Percentiles rank a stretch among this genome's conserved stretches.
phyloP scores from a whole-genome alignment of 768 basidiomycete species.

The Lentinula boryana region DNA sequence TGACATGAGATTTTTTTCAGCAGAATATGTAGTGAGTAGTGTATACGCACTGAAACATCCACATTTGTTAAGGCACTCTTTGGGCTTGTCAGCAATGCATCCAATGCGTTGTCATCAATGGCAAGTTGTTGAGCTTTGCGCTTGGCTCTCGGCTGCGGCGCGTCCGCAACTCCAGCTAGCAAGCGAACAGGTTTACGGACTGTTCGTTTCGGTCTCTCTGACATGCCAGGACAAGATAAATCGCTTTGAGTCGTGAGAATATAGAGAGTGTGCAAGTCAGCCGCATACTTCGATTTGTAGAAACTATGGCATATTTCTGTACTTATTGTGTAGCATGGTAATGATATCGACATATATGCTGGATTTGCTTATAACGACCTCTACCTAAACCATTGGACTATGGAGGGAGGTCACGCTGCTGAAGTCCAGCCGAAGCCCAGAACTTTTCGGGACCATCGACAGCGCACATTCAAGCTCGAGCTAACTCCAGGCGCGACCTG shows the following conservation, averaged over 20 bases:
- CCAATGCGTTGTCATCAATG: constrained; percentile 24
- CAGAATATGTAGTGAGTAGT: constrained; percentile 5
- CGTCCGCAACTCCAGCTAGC: neutral
- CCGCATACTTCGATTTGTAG: too few relatives aligned
- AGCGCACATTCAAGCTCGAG: neutral
- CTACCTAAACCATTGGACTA: too few relatives aligned
- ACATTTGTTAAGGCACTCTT: constrained; percentile 44
- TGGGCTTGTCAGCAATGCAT: constrained; percentile 35
- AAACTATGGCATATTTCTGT: too few relatives aligned
- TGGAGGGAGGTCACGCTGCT: too few relatives aligned
- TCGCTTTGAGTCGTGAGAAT: too few relatives aligned
- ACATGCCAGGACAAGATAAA: neutral
- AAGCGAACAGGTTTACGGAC: neutral
- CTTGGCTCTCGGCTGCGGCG: neutral
- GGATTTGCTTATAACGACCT: too few relatives aligned
- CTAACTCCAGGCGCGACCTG: neutral
- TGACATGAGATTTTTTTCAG: constrained; percentile 17
- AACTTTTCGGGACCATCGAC: neutral
- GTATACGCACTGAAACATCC: constrained; percentile 43
- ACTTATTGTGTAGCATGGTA: too few relatives aligned
- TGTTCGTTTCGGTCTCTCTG: constrained; percentile 2
- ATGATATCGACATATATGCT: too few relatives aligned
- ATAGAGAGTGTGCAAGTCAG: too few relatives aligned
- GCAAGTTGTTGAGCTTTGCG: constrained; percentile 1
- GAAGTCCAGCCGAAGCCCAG: neutral